phyloP scores from a whole-genome alignment of 345 rosid species.

The Raphanus sativus region DNA sequence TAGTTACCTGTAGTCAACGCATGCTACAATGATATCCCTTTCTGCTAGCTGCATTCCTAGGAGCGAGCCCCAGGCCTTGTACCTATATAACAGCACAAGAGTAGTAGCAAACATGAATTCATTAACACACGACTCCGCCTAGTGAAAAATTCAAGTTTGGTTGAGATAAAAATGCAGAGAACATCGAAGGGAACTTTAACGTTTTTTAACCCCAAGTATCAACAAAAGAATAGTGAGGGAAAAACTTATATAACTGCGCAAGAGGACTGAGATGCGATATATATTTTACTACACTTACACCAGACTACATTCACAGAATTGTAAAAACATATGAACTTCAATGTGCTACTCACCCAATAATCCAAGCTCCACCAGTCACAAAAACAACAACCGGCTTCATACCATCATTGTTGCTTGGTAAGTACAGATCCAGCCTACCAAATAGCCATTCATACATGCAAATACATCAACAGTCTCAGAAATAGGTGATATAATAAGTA shows the following conservation, averaged over 20 bases:
- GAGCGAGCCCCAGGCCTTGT: slow-evolving; percentile 98
- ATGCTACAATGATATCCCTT: slow-evolving; percentile 91
- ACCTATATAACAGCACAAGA: slow-evolving; percentile 44
- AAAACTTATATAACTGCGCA: background rate
- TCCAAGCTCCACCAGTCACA: slow-evolving; percentile 99
- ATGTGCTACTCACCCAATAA: slow-evolving; percentile 70
- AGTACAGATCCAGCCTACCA: slow-evolving; percentile 76
- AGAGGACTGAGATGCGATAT: background rate
- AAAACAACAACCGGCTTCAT: slow-evolving; percentile 90
- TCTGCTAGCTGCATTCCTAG: slow-evolving; percentile 91
- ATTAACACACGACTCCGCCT: slow-evolving; percentile 23
- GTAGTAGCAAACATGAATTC: slow-evolving; percentile 19
- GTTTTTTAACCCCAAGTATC: background rate
- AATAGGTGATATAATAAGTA: background rate
- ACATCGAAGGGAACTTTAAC: background rate
- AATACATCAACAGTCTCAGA: slow-evolving; percentile 6
- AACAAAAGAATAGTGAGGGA: background rate
- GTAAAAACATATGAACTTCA: no score
- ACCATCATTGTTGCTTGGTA: slow-evolving; percentile 61
- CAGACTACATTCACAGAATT: slow-evolving; percentile 1
- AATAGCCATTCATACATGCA: background rate
- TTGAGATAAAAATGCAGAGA: background rate
- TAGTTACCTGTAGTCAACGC: slow-evolving; percentile 88
- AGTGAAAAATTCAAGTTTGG: slow-evolving; percentile 9
- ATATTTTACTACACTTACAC: slow-evolving; percentile 4